phyloP scores from a whole-genome alignment of 495 filamentous ascomycete genomes.

The Saxophila tyrrhenica region DNA sequence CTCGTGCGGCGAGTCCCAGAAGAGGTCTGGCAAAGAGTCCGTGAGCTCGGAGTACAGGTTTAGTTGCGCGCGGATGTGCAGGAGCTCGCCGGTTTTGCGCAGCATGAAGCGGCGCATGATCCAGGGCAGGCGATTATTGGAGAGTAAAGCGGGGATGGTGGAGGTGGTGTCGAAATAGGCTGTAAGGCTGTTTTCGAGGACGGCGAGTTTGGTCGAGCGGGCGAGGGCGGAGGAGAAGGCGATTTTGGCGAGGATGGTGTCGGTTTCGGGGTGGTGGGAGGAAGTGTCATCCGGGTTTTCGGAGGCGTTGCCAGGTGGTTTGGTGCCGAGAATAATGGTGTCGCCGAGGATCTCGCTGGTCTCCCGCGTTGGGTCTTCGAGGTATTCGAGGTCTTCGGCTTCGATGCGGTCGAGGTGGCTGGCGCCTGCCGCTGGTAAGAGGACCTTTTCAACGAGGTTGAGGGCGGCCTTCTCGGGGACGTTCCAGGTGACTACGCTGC shows the following conservation, averaged over 20 bases:
- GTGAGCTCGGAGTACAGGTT: slow-evolving; percentile 97
- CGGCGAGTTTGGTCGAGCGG: slow-evolving; percentile 88
- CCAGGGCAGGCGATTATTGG: slow-evolving; percentile 33
- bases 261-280: slow-evolving; percentile 34
- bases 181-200: slow-evolving; percentile 71
- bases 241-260: slow-evolving; percentile 82
- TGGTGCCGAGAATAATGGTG: slow-evolving; percentile 76
- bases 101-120: slow-evolving; percentile 71
- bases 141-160: slow-evolving; percentile 61
- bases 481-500: slow-evolving; percentile 87
- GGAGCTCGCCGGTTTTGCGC: slow-evolving; percentile 85
- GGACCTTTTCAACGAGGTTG: slow-evolving; percentile 58
- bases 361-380: slow-evolving; percentile 62
- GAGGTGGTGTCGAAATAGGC: slow-evolving; percentile 77
- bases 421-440: slow-evolving; percentile 64
- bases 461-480: slow-evolving; percentile 59
- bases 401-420: slow-evolving; percentile 60
- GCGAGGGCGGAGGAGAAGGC: slow-evolving; percentile 95
- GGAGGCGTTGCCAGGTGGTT: not conserved
- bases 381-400: slow-evolving; percentile 81
- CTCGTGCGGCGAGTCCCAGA: slow-evolving; percentile 89
- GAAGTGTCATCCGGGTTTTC: slow-evolving; percentile 7
- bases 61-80: slow-evolving; percentile 79
- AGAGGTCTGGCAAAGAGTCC: slow-evolving; percentile 86
- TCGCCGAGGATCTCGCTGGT: slow-evolving; percentile 75